phyloP scores from a whole-genome alignment of 805 yeast species.

The Ogataea corticis region DNA sequence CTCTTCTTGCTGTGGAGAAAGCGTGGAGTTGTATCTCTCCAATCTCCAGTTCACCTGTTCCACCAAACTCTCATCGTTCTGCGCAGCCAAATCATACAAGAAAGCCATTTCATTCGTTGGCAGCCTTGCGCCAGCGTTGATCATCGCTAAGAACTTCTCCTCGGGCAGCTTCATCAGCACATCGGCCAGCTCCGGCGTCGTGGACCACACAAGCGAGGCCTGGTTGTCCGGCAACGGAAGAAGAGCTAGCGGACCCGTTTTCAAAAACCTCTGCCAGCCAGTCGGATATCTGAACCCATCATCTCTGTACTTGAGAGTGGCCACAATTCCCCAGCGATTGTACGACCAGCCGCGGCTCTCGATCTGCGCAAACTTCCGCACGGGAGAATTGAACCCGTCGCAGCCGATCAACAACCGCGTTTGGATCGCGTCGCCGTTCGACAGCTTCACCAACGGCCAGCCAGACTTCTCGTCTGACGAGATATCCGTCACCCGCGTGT shows the following conservation, averaged over 20 bases:
- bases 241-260: conserved; percentile 90
- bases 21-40: conserved; percentile 35
- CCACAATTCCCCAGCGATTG: conserved; percentile 88
- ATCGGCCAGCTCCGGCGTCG: conserved; percentile 72
- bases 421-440: conserved; percentile 61
- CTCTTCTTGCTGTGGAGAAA: conserved; percentile 49
- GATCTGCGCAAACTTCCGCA: conserved; percentile 75
- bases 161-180: conserved; percentile 59
- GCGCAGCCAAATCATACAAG: conserved; percentile 50
- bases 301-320: conserved; percentile 73
- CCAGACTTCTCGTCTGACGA: conserved; percentile 39
- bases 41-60: conserved; percentile 78
- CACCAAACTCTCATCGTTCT: conserved; percentile 45
- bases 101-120: conserved; percentile 75
- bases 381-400: conserved; percentile 95
- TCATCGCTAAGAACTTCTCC: conserved; percentile 62
- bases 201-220: conserved; percentile 95
- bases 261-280: conserved; percentile 94
- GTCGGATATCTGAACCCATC: conserved; percentile 61
- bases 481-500: conserved; percentile 66
- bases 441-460: conserved; percentile 78
- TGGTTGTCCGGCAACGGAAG: conserved; percentile 83
- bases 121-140: conserved; percentile 86
- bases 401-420: conserved; percentile 89
- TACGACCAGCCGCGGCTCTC: conserved; percentile 92